These are phyloP conservation scores for Solanum lycopersicoides DNA, from an alignment of 257 asterid species.

Conservation along the genomic window DNA sequence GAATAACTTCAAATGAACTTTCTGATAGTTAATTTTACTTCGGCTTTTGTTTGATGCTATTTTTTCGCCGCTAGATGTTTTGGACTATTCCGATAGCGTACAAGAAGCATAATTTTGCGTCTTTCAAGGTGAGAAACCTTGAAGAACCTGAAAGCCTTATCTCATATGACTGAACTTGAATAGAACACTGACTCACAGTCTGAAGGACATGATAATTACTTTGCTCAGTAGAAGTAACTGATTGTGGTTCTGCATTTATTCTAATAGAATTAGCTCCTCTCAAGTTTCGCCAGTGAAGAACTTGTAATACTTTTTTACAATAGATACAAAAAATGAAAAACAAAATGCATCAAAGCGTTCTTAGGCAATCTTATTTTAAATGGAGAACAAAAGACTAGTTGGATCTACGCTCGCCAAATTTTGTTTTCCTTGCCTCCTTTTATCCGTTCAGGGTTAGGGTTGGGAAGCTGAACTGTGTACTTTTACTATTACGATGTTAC, in stretches of 20 bases:
- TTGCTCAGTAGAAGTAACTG: neutral
- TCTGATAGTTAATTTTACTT: neutral
- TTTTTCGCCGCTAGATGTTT: neutral
- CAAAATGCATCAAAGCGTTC: neutral
- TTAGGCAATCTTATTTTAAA: neutral
- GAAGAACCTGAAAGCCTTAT: neutral
- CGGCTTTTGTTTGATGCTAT: neutral
- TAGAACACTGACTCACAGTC: neutral
- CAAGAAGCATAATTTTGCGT: neutral
- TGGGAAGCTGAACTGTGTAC: neutral
- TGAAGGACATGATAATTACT: neutral
- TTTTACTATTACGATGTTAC: neutral
- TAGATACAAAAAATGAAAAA: neutral
- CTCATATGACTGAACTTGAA: neutral
- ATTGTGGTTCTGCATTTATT: neutral
- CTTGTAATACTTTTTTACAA: neutral
- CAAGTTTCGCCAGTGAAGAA: neutral
- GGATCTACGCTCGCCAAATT: neutral
- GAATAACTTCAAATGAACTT: neutral
- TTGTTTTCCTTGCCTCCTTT: neutral
- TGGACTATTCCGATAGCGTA: neutral
- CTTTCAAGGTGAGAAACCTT: neutral
- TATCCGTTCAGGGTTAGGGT: neutral
- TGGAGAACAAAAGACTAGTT: neutral
- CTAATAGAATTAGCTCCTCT: neutral